Conservation (phyloP, 1,284 basidiomycete species). For the Tilletia setariae region DNA sequence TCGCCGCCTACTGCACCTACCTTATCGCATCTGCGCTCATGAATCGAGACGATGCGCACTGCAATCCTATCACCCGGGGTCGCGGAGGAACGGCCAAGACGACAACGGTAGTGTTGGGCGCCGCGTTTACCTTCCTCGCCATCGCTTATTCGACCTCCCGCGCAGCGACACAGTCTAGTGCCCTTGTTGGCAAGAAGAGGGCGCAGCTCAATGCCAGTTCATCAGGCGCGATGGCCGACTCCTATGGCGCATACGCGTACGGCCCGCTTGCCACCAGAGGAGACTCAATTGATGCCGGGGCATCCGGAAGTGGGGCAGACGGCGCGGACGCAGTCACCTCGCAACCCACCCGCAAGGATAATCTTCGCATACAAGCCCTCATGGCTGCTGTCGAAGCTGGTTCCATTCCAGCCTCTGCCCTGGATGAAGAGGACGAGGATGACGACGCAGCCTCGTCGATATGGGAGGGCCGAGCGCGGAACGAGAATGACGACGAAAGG, state of each 20-base stretch:
- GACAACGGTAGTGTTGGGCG: conserved; percentile 82
- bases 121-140: conserved; percentile 92
- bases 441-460: conserved; percentile 65
- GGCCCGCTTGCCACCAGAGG: conserved; percentile 42
- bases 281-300: conserved; percentile 4
- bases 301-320: conserved; percentile 18
- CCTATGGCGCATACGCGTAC: conserved; percentile 23
- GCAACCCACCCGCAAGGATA: conserved; percentile 80
- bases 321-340: conserved; percentile 68
- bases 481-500: conserved; percentile 85
- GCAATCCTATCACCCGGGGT: conserved; percentile 77
- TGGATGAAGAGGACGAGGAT: conserved; percentile 67
- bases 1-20: conserved; percentile 94
- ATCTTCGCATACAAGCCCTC: conserved; percentile 87
- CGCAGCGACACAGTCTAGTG: conserved; percentile 87
- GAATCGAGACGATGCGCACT: conserved; percentile 77
- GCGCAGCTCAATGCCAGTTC: conserved; percentile 55
- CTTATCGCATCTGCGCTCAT: conserved; percentile 89
- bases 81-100: conserved; percentile 66
- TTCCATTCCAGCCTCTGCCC: conserved; percentile 85
- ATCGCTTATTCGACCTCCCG: conserved; percentile 96
- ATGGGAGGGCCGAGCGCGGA: conserved; percentile 57
- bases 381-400: conserved; percentile 93
- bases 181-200: conserved; percentile 71
- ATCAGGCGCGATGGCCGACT: conserved; percentile 6